Base-by-base conservation (phyloP, 1,284 basidiomycete genomes). In the Ceratobasidium sp. region DNA sequence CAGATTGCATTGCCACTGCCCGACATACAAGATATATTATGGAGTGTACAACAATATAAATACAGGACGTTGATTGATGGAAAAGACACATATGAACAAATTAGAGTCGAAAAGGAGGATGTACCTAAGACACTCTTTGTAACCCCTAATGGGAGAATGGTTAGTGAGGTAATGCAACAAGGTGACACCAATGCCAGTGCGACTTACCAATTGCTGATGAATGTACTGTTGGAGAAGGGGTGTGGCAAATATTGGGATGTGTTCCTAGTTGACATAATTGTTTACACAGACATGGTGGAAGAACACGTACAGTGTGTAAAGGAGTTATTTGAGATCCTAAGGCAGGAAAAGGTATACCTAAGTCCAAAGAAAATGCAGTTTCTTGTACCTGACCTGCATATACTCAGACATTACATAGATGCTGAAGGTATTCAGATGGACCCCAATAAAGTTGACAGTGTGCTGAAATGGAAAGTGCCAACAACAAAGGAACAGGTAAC, bases 51-150 rank as follows among this genome's bases (percentile, higher is more conserved):
- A 0, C n/a, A 54, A 29, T 73, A 71, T 1, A 74, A 71, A 43
- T 80, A 76, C 64, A 17, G 67, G 8, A 73, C 71, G 0, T 62
- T 76, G 0, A 70, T 80, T 3, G 76, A 80, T 64, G 70, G 76
- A 0, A 73, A 75, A 22, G 76, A 79, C 69, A 74, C 75, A 0
- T 80, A 80, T 70, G 75, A 80, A 55, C 79, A 81, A 53, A 79
- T 80, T 1, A 50, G 77, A 0, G 69, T 80, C 0, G 64, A 74
- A 17, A 73, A 74, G 0, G 74, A 77, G 7, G 73, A 80, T 68
- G 75, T 79, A 1, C 38, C 42, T 0, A 32, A 68, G 0, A 76
- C 75, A 0, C 62, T 74, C 0, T 74, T 81, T 0, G 43, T 62
- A 6, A 34, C 20, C 7, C 35, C 49, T 13, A 52, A 52, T 31